Conservation (phyloP, 2,329 filamentous ascomycete genomes). For the Aspergillus candidus region DNA sequence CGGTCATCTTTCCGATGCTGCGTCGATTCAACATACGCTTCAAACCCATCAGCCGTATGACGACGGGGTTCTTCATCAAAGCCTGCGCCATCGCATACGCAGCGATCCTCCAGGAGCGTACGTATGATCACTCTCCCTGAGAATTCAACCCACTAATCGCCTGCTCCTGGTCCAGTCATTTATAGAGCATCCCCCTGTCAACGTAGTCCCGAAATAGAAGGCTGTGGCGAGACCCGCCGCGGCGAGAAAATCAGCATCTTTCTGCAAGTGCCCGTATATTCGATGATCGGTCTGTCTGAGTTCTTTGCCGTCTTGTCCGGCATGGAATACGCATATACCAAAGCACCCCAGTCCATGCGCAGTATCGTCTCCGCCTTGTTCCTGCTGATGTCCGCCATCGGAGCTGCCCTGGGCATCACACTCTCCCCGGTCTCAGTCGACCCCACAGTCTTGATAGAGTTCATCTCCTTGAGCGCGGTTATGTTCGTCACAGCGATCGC, state of each 20-base stretch:
- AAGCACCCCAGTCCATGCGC: conserved; percentile 9
- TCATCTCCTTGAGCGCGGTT: conserved; percentile 6
- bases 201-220: background rate
- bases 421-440: conserved; percentile 7
- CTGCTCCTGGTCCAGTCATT: background rate
- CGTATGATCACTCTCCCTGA: conserved; percentile 32
- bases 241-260: background rate
- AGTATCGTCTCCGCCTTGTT: conserved; percentile 20
- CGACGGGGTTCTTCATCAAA: conserved; percentile 58
- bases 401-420: conserved; percentile 8
- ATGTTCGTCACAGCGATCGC: conserved; percentile 6
- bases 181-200: conserved; percentile 1
- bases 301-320: conserved; percentile 1
- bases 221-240: background rate
- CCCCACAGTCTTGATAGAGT: conserved; percentile 11
- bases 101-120: conserved; percentile 44
- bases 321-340: conserved; percentile 6
- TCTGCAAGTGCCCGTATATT: background rate
- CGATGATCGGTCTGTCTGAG: background rate
- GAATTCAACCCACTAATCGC: background rate
- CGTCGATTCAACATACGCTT: conserved; percentile 56
- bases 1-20: conserved; percentile 58
- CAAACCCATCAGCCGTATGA: conserved; percentile 66
- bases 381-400: conserved; percentile 8
- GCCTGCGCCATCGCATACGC: conserved; percentile 52